Base-by-base conservation (phyloP, 73 alveolate species). In the Tetrahymena borealis region DNA sequence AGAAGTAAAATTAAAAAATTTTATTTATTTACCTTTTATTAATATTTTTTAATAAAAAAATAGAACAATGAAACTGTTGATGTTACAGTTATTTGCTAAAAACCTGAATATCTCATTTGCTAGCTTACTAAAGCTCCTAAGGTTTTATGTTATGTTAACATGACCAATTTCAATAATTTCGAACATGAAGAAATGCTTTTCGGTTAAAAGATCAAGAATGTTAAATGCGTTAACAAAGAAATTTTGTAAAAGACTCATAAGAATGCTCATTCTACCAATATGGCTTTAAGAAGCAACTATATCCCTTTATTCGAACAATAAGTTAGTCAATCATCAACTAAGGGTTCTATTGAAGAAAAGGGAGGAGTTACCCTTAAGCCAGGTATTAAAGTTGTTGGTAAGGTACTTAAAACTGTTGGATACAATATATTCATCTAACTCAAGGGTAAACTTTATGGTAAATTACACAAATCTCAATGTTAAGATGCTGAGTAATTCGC, bases 101-200 rank as follows among this genome's bases (percentile, higher is more conserved):
- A 60, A 35, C 37, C 37, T 1, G 85, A 60, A 60, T 60, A 60
- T n/a, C n/a, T 60, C 28, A 60, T 60, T 60, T 60, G 85, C 85
- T 60, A 60, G 32, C n/a, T 60, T 1, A 60, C 85, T 28, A 60
- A 60, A 18, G 85, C 85, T 60, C 85, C 85, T 60, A 60, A 60
- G 31, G 85, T 60, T 60, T 60, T 60, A 10, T 60, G 85, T n/a
- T 60, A 60, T n/a, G 85, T 60, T 60, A 60, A 60, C 10, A 60
- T 60, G 85, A 60, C 85, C 3, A 60, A 60, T 28, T 60, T 60
- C 31, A 60, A 60, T 15, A 60, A 60, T 20, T 18, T 60, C 28
- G 85, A 60, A 60, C 85, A 60, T n/a, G 85, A 60, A 60, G 85
- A 60, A 60, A 60, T 60, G 85, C 85, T 60, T 60, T 60, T 60